A percentile compares a stretch with the other conserved stretches of the same genome.
Conservation (phyloP, 495 filamentous ascomycete genomes). For the Hypomontagnella monticulosa region DNA sequence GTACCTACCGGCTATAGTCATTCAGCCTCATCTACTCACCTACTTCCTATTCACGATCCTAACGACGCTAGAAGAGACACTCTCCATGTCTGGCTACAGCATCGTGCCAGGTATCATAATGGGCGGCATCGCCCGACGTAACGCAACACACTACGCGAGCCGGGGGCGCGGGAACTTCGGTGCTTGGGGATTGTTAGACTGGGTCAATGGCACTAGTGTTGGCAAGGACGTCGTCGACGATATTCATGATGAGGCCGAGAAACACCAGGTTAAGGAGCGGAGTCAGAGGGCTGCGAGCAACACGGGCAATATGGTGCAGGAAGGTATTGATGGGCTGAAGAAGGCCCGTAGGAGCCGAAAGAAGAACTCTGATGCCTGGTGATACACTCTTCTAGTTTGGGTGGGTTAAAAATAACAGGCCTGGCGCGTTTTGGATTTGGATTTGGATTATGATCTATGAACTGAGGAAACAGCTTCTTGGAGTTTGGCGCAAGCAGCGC, state of each 20-base stretch:
- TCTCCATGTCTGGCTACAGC: slow-evolving; percentile 80
- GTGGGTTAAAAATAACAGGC: not conserved
- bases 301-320: slow-evolving; percentile 48
- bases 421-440: too few species aligned
- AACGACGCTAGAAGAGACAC: slow-evolving; percentile 78
- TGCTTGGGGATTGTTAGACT: slow-evolving; percentile 81
- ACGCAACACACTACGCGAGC: slow-evolving; percentile 71
- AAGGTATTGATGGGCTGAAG: slow-evolving; percentile 48
- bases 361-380: slow-evolving; percentile 48
- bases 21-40: slow-evolving; percentile 82
- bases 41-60: slow-evolving; percentile 75
- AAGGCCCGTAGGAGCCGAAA: slow-evolving; percentile 49
- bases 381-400: not conserved
- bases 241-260: slow-evolving; percentile 64
- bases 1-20: slow-evolving; percentile 70
- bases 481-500: slow-evolving; percentile 15
- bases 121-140: slow-evolving; percentile 75
- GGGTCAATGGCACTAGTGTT: slow-evolving; percentile 73
- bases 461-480: slow-evolving; percentile 5
- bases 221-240: slow-evolving; percentile 66
- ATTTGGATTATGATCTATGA: not conserved
- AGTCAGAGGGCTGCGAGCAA: slow-evolving; percentile 51
- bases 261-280: slow-evolving; percentile 64
- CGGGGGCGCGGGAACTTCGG: slow-evolving; percentile 77
- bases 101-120: slow-evolving; percentile 78